Evolutionary conservation across 1,139 yeast species (phyloP).

Genomic region (Yamadazyma taylorii): DNA sequence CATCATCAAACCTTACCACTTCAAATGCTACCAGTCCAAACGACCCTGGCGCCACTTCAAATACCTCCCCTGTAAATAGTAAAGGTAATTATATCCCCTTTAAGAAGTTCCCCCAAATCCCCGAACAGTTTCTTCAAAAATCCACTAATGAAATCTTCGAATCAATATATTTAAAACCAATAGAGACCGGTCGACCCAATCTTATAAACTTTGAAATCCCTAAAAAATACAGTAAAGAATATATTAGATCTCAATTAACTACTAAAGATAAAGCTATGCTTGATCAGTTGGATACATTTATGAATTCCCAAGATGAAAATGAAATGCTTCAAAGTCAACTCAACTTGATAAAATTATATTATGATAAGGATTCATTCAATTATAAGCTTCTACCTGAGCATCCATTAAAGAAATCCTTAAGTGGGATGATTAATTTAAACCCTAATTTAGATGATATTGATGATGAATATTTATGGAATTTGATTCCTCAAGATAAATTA

Average conservation of each 20-base stretch:
- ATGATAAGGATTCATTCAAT: conserved; percentile 28
- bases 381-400: conserved; percentile 35
- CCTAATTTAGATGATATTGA: conserved; percentile 36
- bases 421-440: conserved; percentile 43
- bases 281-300: conserved; percentile 27
- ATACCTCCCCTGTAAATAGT: too few species aligned
- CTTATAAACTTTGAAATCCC: conserved; percentile 35
- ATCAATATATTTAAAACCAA: conserved; percentile 16
- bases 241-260: conserved; percentile 22
- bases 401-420: conserved; percentile 38
- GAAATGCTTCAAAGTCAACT: conserved; percentile 26
- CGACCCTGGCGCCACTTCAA: too few species aligned
- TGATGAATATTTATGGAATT: conserved; percentile 44
- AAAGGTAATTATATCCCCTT: conserved; percentile 22
- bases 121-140: conserved; percentile 20
- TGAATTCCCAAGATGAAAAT: conserved; percentile 27
- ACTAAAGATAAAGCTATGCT: conserved; percentile 27
- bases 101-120: conserved; percentile 32
- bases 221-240: conserved; percentile 27
- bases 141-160: conserved; percentile 22
- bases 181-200: conserved; percentile 9
- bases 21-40: too few species aligned
- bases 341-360: conserved; percentile 29
- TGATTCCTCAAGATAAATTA: conserved; percentile 35
- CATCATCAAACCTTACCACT: too few species aligned